Evolutionary conservation across 345 rosid species (phyloP), one percentile per base, ranked within the genome.

Genomic region (Luvunga scandens): DNA sequence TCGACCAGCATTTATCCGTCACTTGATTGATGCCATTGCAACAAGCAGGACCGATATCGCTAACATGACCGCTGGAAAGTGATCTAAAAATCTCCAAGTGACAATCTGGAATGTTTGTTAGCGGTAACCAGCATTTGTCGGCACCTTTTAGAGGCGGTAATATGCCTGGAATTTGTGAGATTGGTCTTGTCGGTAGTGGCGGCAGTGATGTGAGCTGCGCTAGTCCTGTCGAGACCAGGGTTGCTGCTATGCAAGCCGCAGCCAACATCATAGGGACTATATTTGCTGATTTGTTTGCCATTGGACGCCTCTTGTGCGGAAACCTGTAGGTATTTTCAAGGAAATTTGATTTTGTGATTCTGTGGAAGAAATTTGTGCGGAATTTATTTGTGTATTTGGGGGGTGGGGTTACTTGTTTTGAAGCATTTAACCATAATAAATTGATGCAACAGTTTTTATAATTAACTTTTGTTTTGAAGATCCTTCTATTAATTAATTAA

Each of bases 1-100:
- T 77, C 30, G 69, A 45, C 69, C 67, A 77, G 18, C 80, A 77
- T 22, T 22, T 14, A 3, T 69, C 74, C 0, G 12, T 69, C n/a
- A 77, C 18, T 27, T 60, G 30, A 42, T 38, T 13, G 5, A 77
- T 8, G 27, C 75, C 27, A 12, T 16, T 24, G 34, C 80, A 77
- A 30, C 80, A 77, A 69, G 59, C 61, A 42, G 62, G 69, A 48
- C 69, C 33, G 27, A 77, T 21, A 27, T 9, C 18, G 5, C 61
- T 59, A 27, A 77, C 7, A 69, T 69, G 68, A 25, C 75, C 62
- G 18, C 8, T 22, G 9, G 22, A 45, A 30, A 77, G 22, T 8
- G 74, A 68, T 28, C 13, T 39, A n/a, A 8, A 38, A 14, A 77
- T 18, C 42, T 69, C 74, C 5, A 1, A 12, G 1, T 69, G n/a